Evolutionary conservation across 768 basidiomycete genomes (phyloP).

Genomic region (Lentinula aciculospora): DNA sequence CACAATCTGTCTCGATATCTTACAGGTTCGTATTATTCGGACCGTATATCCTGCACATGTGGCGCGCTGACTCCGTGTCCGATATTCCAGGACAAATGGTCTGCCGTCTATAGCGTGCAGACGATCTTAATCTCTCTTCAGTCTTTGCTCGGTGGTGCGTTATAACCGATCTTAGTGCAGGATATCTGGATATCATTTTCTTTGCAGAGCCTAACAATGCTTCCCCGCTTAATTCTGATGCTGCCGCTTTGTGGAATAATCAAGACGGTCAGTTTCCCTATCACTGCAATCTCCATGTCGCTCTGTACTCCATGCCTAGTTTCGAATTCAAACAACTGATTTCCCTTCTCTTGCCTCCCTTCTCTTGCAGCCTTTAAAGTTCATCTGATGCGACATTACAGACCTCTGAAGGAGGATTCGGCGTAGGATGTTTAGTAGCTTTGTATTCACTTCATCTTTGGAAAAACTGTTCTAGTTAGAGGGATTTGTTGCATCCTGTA

Average conservation of each 20-base stretch:
- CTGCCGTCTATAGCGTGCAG: slow-evolving; percentile 87
- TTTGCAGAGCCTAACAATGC: slow-evolving; percentile 84
- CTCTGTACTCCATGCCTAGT: neutral
- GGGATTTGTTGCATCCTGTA: neutral
- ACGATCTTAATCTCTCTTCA: slow-evolving; percentile 86
- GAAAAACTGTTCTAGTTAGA: neutral
- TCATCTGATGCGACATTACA: slow-evolving; percentile 71
- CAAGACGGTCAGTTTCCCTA: slow-evolving; percentile 57
- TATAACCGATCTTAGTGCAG: neutral
- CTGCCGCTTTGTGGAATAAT: slow-evolving; percentile 73
- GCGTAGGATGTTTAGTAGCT: slow-evolving; percentile 12
- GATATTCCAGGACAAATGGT: slow-evolving; percentile 79
- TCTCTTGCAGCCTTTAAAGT: slow-evolving; percentile 54
- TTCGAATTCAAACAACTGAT: neutral
- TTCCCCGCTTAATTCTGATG: slow-evolving; percentile 85
- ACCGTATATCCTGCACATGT: neutral
- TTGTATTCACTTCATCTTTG: neutral
- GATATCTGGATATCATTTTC: neutral
- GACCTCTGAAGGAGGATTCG: slow-evolving; percentile 38
- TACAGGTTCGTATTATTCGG: slow-evolving; percentile 49
- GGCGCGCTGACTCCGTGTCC: neutral
- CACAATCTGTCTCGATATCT: slow-evolving; percentile 81
- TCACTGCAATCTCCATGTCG: no score
- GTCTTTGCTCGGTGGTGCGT: slow-evolving; percentile 78
- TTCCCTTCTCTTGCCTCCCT: neutral